Evolutionary conservation across 768 basidiomycete species (phyloP).

Genomic region (Butyriboletus loyo): DNA sequence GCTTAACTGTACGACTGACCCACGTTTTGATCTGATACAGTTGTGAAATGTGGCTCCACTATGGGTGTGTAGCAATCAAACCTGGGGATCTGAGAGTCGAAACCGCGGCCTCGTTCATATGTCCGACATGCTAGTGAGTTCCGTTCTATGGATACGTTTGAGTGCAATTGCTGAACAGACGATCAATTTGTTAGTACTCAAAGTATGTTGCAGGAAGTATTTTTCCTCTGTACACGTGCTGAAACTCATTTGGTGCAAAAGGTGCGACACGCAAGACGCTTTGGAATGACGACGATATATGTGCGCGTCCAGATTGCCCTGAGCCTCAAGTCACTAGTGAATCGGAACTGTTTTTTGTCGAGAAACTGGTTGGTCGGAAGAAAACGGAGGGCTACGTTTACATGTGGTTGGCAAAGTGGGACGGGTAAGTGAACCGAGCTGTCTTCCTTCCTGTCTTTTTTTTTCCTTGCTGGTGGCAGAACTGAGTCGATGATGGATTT

Average conservation of each 20-base stretch:
- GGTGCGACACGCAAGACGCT: constrained; percentile 14
- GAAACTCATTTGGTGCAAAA: neutral
- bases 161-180: neutral
- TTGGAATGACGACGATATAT: constrained; percentile 9
- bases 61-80: constrained; percentile 45
- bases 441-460: neutral
- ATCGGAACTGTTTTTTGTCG: constrained; percentile 22
- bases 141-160: neutral
- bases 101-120: constrained; percentile 33
- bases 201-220: constrained; percentile 1
- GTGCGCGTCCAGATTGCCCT: constrained; percentile 28
- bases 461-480: no score
- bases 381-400: constrained; percentile 9
- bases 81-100: constrained; percentile 37
- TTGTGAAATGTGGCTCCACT: constrained; percentile 50
- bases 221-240: neutral
- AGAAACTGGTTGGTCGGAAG: constrained; percentile 30
- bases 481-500: neutral
- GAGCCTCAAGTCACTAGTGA: constrained; percentile 1
- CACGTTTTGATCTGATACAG: constrained; percentile 18
- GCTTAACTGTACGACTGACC: neutral
- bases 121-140: constrained; percentile 41
- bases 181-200: constrained; percentile 3
- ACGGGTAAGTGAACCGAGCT: constrained; percentile 21
- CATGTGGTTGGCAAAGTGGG: constrained; percentile 34